Evolutionary conservation across 768 basidiomycete genomes (phyloP).

Genomic region (Pleurotus tuber-regium): DNA sequence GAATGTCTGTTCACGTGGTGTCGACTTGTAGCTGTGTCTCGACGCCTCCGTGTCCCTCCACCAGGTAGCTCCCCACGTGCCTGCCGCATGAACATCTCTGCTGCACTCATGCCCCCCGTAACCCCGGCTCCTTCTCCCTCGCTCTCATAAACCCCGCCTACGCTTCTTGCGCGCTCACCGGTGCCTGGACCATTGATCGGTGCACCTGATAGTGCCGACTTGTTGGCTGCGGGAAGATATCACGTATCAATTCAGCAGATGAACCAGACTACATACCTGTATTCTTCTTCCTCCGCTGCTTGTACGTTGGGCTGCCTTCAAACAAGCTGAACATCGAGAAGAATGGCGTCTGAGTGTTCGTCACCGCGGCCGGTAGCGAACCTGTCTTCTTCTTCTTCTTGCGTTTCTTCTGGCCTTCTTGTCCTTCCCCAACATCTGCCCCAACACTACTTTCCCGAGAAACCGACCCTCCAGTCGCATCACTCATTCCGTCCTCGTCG

Average conservation of each 20-base stretch:
- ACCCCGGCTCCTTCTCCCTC: slow-evolving; percentile 19
- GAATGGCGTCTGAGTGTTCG: slow-evolving; percentile 52
- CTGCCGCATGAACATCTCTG: slow-evolving; percentile 65
- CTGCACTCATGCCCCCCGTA: slow-evolving; percentile 50
- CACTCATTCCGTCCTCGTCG: slow-evolving; percentile 1
- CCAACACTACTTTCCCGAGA: slow-evolving; percentile 12
- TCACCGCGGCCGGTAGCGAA: slow-evolving; percentile 17
- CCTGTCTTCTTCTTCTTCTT: not conserved
- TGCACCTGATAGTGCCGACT: slow-evolving; percentile 12
- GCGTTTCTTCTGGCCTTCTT: slow-evolving; percentile 6
- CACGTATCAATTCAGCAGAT: not conserved
- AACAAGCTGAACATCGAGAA: slow-evolving; percentile 72
- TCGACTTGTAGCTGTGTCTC: slow-evolving; percentile 18
- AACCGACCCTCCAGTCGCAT: slow-evolving; percentile 11
- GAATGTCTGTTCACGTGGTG: slow-evolving; percentile 6
- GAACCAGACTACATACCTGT: not conserved
- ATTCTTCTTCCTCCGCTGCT: slow-evolving; percentile 79
- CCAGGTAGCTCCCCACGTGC: slow-evolving; percentile 46
- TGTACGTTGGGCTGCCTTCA: slow-evolving; percentile 85
- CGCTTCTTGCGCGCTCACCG: slow-evolving; percentile 18
- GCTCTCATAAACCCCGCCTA: slow-evolving; percentile 21
- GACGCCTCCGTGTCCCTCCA: slow-evolving; percentile 32
- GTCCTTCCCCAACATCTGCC: slow-evolving; percentile 16
- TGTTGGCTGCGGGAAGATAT: not conserved
- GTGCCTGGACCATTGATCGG: slow-evolving; percentile 12